Evolutionary conservation across 345 rosid species (phyloP).

Genomic region (Ceriops zippeliana): DNA sequence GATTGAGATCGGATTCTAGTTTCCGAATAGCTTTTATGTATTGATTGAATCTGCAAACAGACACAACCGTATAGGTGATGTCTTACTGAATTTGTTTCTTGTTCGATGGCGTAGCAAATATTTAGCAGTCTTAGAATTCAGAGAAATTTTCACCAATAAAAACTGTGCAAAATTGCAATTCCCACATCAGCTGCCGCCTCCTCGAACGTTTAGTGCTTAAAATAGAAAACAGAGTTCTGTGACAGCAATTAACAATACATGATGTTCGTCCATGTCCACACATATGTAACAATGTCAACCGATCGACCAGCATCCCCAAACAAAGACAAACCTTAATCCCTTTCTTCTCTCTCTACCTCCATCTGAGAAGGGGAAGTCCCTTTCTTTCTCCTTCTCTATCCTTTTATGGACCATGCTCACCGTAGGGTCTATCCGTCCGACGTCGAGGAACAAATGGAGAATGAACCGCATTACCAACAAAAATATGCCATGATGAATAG

Average conservation of each 20-base stretch:
- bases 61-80: neutral
- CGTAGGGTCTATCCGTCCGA: conserved; percentile 24
- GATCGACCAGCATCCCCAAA: conserved; percentile 16
- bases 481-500: conserved; percentile 38
- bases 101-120: neutral
- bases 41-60: neutral
- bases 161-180: neutral
- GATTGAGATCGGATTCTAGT: too few species aligned
- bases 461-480: conserved; percentile 24
- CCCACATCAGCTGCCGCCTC: neutral
- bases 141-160: neutral
- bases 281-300: conserved; percentile 25
- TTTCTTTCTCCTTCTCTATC: conserved; percentile 8
- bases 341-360: conserved; percentile 4
- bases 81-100: neutral
- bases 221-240: neutral
- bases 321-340: neutral
- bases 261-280: conserved; percentile 25
- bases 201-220: conserved; percentile 4
- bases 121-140: neutral
- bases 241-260: conserved; percentile 1
- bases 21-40: neutral
- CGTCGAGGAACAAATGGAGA: conserved; percentile 20
- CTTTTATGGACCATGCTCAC: conserved; percentile 29
- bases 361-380: conserved; percentile 13